A percentile compares a stretch with the other conserved stretches of the same genome.
Conservation (phyloP, 192 early-diverging fungal species). For the Coemansia sp. region DNA sequence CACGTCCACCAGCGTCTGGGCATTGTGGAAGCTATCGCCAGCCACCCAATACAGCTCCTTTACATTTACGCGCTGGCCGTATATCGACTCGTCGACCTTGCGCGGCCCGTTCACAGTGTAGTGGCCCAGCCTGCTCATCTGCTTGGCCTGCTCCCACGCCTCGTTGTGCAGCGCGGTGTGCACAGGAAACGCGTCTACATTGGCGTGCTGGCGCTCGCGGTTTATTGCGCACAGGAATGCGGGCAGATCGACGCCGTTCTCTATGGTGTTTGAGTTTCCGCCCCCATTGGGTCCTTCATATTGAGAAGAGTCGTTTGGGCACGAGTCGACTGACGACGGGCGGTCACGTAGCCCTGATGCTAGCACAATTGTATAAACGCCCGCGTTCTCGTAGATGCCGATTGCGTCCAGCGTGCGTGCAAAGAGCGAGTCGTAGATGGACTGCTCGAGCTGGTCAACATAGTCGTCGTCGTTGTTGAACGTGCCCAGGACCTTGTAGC, state of each 20-base stretch:
- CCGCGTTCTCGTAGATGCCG: constrained; percentile 21
- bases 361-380: constrained; percentile 42
- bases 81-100: constrained; percentile 40
- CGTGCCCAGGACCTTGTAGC: constrained; percentile 41
- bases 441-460: constrained; percentile 6
- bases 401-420: constrained; percentile 39
- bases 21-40: constrained; percentile 24
- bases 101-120: constrained; percentile 40
- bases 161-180: constrained; percentile 27
- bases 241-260: constrained; percentile 39
- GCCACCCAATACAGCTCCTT: constrained; percentile 45
- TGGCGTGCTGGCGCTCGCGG: constrained; percentile 7
- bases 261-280: not conserved
- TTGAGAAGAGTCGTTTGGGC: constrained; percentile 6
- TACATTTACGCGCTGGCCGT: constrained; percentile 20
- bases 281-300: constrained; percentile 11
- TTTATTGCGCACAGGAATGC: constrained; percentile 36
- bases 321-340: constrained; percentile 13
- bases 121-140: constrained; percentile 35
- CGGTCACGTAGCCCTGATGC: constrained; percentile 14
- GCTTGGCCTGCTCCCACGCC: constrained; percentile 32
- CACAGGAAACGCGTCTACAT: constrained; percentile 14
- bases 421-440: constrained; percentile 34
- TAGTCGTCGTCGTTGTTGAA: constrained; percentile 17
- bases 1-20: constrained; percentile 11